Evolutionary conservation across 192 early-diverging fungal species (phyloP).

Genomic region (Spizellomyces punctatus): DNA sequence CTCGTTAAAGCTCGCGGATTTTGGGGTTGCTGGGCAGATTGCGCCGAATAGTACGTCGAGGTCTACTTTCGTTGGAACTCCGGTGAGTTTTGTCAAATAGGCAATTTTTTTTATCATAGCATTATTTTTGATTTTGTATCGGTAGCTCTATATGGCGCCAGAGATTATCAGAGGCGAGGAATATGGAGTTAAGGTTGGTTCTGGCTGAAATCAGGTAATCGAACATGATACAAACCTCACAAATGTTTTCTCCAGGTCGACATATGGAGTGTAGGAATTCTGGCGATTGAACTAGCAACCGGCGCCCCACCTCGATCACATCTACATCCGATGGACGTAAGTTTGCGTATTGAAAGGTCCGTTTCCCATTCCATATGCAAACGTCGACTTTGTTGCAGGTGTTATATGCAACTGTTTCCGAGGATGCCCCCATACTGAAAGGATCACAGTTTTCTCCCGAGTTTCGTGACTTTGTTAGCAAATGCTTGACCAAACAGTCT

Average conservation of each 20-base stretch:
- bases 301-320: slow-evolving; percentile 44
- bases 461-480: slow-evolving; percentile 27
- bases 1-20: slow-evolving; percentile 63
- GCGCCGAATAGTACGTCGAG: slow-evolving; percentile 63
- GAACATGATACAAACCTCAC: background rate
- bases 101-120: too few species aligned
- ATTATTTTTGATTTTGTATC: background rate
- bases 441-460: slow-evolving; percentile 15
- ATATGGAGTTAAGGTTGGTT: slow-evolving; percentile 58
- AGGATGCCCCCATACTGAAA: slow-evolving; percentile 23
- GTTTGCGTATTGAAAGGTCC: background rate
- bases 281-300: slow-evolving; percentile 58
- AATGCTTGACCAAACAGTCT: slow-evolving; percentile 27
- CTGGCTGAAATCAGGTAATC: background rate
- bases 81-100: slow-evolving; percentile 17
- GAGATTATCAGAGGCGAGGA: slow-evolving; percentile 88
- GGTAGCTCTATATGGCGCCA: slow-evolving; percentile 84
- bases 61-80: slow-evolving; percentile 65
- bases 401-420: slow-evolving; percentile 23
- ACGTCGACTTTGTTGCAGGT: slow-evolving; percentile 8
- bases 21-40: slow-evolving; percentile 81
- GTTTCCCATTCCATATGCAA: slow-evolving; percentile 6
- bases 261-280: slow-evolving; percentile 60
- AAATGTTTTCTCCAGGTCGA: slow-evolving; percentile 47
- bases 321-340: slow-evolving; percentile 42